Evolutionary conservation across 2,329 filamentous ascomycete genomes (phyloP), one percentile per base, ranked within the genome.

Genomic region (Pseudogymnoascus sp.): DNA sequence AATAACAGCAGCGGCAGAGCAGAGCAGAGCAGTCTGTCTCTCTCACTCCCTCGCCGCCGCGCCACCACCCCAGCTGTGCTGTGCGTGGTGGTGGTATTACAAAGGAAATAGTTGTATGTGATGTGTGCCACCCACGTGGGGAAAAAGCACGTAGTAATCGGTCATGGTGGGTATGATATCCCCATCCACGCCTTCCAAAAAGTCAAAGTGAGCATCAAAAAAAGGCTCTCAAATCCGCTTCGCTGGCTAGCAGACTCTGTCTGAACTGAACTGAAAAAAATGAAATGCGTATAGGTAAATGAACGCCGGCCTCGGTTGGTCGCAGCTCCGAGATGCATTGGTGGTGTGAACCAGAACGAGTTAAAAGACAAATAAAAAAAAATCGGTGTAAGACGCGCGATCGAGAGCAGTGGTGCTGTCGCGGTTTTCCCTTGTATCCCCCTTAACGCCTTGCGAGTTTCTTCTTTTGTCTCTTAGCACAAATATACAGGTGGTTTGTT

Each of bases 101-200:
- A 47, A 47, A 47, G 42, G 42, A 47, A 47, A 47, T 47, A 47
- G 42, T 47, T 45, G 21, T 47, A 47, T 47, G 42, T 47, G 42
- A 26, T n/a, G 21, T 42, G 42, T 47, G 21, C 42, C 1, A 4
- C 16, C 40, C 16, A 5, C 18, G 2, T 4, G 16, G 40, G 40
- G 16, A 5, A 3, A 26, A 47, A n/a, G 21, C 42, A 47, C 21
- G 12, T 23, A 47, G 42, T 45, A 45, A 45, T 14, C 40, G 40
- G 40, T 4, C 40, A 10, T 23, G 40, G 40, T 45, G 40, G 40
- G 18, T 23, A 23, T 12, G 2, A 5, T 45, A 23, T 7, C 8
- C 40, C 40, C 42, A 47, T 47, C 42, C 42, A 47, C 21, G 42
- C 42, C 42, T 8, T 47, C 42, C 21, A 47, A 47, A 47, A 45